These are phyloP conservation scores for Corymbia citriodora DNA, from an alignment of 441 rosid species.

Conservation along the genomic window DNA sequence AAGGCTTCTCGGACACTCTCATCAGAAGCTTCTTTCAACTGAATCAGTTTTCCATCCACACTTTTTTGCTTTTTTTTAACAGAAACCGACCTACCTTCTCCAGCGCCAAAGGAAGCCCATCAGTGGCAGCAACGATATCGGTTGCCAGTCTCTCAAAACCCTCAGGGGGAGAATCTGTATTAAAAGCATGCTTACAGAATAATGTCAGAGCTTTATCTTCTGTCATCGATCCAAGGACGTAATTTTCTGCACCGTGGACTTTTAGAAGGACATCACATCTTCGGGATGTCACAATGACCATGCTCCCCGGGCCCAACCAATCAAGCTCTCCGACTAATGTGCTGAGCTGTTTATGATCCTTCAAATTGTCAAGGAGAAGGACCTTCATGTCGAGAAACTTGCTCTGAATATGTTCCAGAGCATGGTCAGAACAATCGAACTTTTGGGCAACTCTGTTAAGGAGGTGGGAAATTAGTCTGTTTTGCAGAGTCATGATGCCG, in stretches of 20 bases:
- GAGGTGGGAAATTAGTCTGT: not conserved
- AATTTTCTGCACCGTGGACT: not conserved
- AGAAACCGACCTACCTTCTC: not conserved
- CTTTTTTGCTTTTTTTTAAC: fast-evolving
- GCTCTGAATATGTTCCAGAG: not conserved
- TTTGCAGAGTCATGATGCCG: not conserved
- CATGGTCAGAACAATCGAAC: fast-evolving
- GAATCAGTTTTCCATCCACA: not conserved
- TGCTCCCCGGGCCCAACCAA: not conserved
- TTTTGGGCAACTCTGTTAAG: fast-evolving
- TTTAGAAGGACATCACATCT: not conserved
- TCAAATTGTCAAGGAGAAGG: not conserved
- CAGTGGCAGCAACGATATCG: not conserved
- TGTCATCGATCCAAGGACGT: not conserved
- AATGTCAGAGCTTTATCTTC: not conserved
- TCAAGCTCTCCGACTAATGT: not conserved
- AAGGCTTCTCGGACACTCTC: not conserved
- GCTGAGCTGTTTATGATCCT: not conserved
- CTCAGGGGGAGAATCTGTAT: not conserved
- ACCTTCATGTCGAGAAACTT: not conserved
- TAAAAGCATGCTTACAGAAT: not conserved
- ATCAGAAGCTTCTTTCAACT: not conserved
- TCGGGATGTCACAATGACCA: not conserved
- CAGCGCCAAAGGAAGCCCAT: not conserved
- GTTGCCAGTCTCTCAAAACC: not conserved